Evolutionary conservation across 768 basidiomycete species (phyloP).

Genomic region (Kwoniella sp.): DNA sequence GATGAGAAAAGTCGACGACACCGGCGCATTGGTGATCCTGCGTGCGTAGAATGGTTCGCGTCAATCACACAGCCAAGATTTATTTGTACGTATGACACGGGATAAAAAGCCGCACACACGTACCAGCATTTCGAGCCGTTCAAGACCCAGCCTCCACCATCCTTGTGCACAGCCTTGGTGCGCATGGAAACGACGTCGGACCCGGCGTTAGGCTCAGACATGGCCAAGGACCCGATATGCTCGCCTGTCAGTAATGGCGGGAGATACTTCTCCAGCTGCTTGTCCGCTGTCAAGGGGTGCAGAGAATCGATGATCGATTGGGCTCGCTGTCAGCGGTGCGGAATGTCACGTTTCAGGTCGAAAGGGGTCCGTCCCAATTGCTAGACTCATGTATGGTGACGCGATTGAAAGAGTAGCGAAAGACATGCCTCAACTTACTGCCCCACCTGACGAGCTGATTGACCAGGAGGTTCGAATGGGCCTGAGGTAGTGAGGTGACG

Average conservation of each 20-base stretch:
- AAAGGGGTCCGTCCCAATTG: neutral
- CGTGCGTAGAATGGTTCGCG: no score
- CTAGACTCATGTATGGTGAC: no score
- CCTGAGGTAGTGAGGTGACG: slow-evolving; percentile 24
- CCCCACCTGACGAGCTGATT: slow-evolving; percentile 51
- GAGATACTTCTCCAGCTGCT: slow-evolving; percentile 82
- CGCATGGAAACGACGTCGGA: slow-evolving; percentile 96
- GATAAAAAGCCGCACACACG: slow-evolving; percentile 40
- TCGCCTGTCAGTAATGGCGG: slow-evolving; percentile 74
- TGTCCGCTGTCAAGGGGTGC: slow-evolving; percentile 37
- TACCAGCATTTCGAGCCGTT: slow-evolving; percentile 95
- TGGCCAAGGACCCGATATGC: slow-evolving; percentile 82
- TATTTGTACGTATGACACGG: neutral
- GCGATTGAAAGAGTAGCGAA: neutral
- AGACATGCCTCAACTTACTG: slow-evolving; percentile 44
- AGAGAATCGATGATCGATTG: neutral
- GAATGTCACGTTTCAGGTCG: neutral
- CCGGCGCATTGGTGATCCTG: slow-evolving; percentile 94
- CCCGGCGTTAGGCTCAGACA: slow-evolving; percentile 90
- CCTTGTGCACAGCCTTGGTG: slow-evolving; percentile 71
- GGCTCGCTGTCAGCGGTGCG: no score
- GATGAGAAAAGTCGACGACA: slow-evolving; percentile 85
- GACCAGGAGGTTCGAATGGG: slow-evolving; percentile 51
- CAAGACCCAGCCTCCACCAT: slow-evolving; percentile 29
- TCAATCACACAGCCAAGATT: slow-evolving; percentile 5